Conservation (phyloP, 208 protist species). For the Acanthamoeba sp. region DNA sequence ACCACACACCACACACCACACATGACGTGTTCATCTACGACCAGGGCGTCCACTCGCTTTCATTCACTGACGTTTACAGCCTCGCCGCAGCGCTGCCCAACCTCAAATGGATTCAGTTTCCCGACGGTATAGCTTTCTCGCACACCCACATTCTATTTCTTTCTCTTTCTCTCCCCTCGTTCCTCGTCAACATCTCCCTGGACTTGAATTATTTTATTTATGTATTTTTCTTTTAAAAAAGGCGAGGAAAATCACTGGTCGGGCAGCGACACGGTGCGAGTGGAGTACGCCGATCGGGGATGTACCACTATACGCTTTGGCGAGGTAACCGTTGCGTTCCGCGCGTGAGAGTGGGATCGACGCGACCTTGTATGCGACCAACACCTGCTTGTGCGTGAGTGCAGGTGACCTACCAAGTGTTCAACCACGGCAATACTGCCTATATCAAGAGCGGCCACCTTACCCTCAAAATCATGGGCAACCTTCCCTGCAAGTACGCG, state of each 20-base stretch:
- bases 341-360: neutral
- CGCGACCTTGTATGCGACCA: neutral
- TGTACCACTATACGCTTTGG: neutral
- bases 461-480: too few relatives aligned
- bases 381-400: too few relatives aligned
- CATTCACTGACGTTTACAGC: neutral
- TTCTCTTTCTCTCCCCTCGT: too few relatives aligned
- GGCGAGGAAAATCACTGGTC: slow-evolving; percentile 5
- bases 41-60: neutral
- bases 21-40: too few relatives aligned
- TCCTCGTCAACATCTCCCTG: neutral
- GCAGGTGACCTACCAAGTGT: too few relatives aligned
- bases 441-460: too few relatives aligned
- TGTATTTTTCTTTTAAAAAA: too few relatives aligned
- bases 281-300: neutral
- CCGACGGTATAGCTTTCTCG: neutral
- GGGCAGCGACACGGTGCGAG: neutral
- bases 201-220: neutral
- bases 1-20: too few relatives aligned
- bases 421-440: too few relatives aligned
- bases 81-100: neutral
- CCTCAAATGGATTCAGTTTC: neutral
- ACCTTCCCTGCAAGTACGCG: too few relatives aligned
- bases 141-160: neutral
- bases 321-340: neutral